Evolutionary conservation across 2,329 filamentous ascomycete genomes (phyloP).

Genomic region (Arthrobotrys iridis): DNA sequence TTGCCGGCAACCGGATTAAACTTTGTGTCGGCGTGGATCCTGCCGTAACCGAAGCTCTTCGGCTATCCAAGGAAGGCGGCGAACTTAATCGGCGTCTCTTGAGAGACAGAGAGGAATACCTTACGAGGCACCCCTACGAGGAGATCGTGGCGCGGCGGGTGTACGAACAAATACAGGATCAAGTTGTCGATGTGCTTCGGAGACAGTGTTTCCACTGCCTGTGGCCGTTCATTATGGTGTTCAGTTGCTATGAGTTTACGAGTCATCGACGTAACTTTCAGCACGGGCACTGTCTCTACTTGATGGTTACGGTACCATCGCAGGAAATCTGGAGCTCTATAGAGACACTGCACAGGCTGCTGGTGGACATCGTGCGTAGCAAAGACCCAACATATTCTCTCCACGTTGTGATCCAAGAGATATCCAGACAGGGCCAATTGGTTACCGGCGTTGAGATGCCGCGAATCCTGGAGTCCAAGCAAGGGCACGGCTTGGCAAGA

Average conservation of each 20-base stretch:
- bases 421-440: constrained; percentile 1
- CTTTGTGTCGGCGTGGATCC: constrained; percentile 47
- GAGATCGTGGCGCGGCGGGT: constrained; percentile 18
- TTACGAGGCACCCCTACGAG: constrained; percentile 23
- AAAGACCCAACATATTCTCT: constrained; percentile 15
- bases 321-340: background rate
- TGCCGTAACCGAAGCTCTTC: constrained; percentile 38
- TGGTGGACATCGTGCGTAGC: constrained; percentile 4
- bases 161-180: constrained; percentile 12
- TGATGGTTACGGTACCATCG: constrained; percentile 42
- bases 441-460: background rate
- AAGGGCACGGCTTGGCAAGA: constrained; percentile 21
- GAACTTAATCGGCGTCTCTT: constrained; percentile 36
- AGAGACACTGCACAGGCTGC: background rate
- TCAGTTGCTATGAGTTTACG: constrained; percentile 52
- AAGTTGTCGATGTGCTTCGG: constrained; percentile 15
- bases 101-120: constrained; percentile 40
- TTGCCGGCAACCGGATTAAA: constrained; percentile 47
- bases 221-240: constrained; percentile 43
- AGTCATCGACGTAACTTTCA: constrained; percentile 43
- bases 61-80: constrained; percentile 44
- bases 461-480: constrained; percentile 32
- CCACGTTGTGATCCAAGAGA: constrained; percentile 36
- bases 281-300: constrained; percentile 48
- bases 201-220: background rate